phyloP scores from a whole-genome alignment of 129 eudicot species.

The Flaveria ramosissima region DNA sequence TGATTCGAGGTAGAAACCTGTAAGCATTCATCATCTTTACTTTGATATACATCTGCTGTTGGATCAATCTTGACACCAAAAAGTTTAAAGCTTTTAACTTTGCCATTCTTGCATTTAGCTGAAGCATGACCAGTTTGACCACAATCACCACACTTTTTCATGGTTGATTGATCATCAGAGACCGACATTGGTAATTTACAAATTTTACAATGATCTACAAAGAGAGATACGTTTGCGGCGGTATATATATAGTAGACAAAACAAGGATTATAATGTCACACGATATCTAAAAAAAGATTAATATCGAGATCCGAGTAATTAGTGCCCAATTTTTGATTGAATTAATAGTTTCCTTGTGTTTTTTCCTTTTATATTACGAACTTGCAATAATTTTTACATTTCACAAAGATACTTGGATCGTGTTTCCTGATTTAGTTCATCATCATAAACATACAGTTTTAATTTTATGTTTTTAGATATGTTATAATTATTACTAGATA shows the following conservation, averaged over 20 bases:
- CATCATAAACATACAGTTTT: too few relatives aligned
- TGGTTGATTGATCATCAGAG: slow-evolving; percentile 14
- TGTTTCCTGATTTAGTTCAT: too few relatives aligned
- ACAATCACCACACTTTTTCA: slow-evolving; percentile 30
- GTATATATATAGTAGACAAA: not conserved
- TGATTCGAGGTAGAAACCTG: not conserved
- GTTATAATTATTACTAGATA: too few relatives aligned
- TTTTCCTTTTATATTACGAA: too few relatives aligned
- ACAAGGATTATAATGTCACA: not conserved
- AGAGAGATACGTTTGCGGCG: not conserved
- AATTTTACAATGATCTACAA: not conserved
- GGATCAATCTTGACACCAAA: slow-evolving; percentile 46
- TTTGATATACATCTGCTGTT: slow-evolving; percentile 20
- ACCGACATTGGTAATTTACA: slow-evolving; percentile 22
- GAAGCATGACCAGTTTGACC: slow-evolving; percentile 38
- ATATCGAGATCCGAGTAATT: too few relatives aligned
- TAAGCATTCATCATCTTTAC: not conserved
- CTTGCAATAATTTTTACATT: too few relatives aligned
- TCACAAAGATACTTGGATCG: too few relatives aligned
- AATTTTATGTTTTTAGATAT: too few relatives aligned
- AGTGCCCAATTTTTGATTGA: too few relatives aligned
- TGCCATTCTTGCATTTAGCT: slow-evolving; percentile 37
- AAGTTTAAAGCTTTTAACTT: slow-evolving; percentile 33
- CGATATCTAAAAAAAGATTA: too few relatives aligned
- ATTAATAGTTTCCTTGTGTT: too few relatives aligned